phyloP scores from a whole-genome alignment of 2,329 filamentous ascomycete genomes.

The Parafenestella ontariensis region DNA sequence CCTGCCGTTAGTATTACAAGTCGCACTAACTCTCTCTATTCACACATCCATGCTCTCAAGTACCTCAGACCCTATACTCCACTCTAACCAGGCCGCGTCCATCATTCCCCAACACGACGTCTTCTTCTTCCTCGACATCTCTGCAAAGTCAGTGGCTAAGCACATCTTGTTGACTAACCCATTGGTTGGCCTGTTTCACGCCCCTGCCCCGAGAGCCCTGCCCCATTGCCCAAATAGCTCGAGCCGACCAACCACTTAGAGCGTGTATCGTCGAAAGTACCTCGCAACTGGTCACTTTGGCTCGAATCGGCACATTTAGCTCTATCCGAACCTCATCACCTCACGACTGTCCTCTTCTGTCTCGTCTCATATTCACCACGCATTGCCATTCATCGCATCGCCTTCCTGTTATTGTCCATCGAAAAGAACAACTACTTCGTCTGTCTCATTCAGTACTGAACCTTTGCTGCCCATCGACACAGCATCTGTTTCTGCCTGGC shows the following conservation, averaged over 20 bases:
- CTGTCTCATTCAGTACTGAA: slow-evolving; percentile 17
- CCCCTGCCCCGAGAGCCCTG: slow-evolving; percentile 37
- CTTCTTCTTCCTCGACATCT: slow-evolving; percentile 30
- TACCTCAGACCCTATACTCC: slow-evolving; percentile 44
- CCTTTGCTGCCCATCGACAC: slow-evolving; percentile 14
- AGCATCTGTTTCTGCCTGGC: slow-evolving; percentile 33
- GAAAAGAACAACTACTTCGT: slow-evolving; percentile 16
- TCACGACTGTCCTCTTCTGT: slow-evolving; percentile 33
- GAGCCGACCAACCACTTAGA: slow-evolving; percentile 47
- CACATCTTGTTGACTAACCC: slow-evolving; percentile 39
- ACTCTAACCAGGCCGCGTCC: slow-evolving; percentile 41
- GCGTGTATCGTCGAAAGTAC: slow-evolving; percentile 37
- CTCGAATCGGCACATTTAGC: slow-evolving; percentile 43
- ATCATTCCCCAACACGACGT: slow-evolving; percentile 35
- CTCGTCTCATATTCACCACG: slow-evolving; percentile 29
- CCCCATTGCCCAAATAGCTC: slow-evolving; percentile 47
- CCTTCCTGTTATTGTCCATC: slow-evolving; percentile 32
- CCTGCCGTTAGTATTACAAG: slow-evolving; percentile 43
- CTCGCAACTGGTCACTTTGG: slow-evolving; percentile 43
- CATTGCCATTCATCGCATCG: slow-evolving; percentile 21
- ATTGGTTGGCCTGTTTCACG: slow-evolving; percentile 51
- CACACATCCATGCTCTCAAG: slow-evolving; percentile 37
- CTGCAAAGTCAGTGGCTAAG: slow-evolving; percentile 46
- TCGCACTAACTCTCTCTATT: slow-evolving; percentile 43
- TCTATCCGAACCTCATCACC: slow-evolving; percentile 39